These are phyloP conservation scores for Agaricus sinodeliciosus DNA, from an alignment of 768 basidiomycete genomes.

Conservation along the genomic window DNA sequence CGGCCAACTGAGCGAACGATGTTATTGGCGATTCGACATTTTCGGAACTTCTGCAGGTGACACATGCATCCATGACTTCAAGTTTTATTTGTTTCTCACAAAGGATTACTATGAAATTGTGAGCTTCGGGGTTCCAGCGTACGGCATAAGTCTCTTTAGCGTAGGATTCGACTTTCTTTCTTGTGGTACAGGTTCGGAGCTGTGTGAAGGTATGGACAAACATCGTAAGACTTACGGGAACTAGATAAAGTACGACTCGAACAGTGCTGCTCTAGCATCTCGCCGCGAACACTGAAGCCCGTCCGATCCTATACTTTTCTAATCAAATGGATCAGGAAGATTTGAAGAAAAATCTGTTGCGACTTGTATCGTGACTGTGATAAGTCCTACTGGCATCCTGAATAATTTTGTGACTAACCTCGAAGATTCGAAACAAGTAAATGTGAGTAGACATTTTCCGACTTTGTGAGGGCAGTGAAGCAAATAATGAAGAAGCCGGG, in stretches of 20 bases:
- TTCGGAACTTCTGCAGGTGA: neutral
- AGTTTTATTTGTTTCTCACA: neutral
- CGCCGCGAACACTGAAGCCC: constrained; percentile 2
- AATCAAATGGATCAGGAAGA: neutral
- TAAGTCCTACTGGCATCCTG: too few relatives aligned
- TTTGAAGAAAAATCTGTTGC: neutral
- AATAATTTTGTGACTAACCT: too few relatives aligned
- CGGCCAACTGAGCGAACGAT: neutral
- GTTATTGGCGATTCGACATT: neutral
- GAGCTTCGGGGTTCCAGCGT: neutral
- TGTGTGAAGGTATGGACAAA: too few relatives aligned
- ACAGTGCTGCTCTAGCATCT: neutral
- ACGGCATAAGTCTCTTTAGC: neutral
- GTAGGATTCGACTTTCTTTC: neutral
- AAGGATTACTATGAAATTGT: neutral
- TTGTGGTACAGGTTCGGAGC: neutral
- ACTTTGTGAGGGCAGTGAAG: neutral
- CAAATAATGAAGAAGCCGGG: neutral
- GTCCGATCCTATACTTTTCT: neutral
- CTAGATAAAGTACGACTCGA: neutral
- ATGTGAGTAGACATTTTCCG: neutral
- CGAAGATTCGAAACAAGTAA: too few relatives aligned
- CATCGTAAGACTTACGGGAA: neutral
- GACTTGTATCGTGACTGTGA: too few relatives aligned
- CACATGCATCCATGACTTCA: neutral